Evolutionary conservation across 306 rosid species (phyloP), one percentile per base, ranked within the genome.

Genomic region (Cicer cuneatum): DNA sequence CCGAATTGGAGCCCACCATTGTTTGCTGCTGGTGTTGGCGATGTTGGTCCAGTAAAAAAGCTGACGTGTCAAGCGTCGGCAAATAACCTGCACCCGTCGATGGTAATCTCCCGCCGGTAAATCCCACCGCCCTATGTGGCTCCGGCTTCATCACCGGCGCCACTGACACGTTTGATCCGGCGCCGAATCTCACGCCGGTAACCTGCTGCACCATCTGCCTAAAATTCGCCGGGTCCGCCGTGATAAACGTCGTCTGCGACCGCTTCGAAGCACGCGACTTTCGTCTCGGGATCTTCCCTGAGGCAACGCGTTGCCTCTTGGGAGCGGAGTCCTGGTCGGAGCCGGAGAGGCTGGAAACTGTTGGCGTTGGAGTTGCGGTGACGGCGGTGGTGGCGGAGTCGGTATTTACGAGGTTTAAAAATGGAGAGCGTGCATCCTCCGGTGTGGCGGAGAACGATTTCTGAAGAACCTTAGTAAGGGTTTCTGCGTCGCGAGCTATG

Each of bases 191-290:
- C 6, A 80, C 96, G 0, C 98, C 98, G 21, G 98, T 94, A 11
- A 94, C 90, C 81, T 88, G 98, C 69, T 94, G 98, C 54, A 94
- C 98, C 98, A 94, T 87, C 81, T 91, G 92, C 0, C 98, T 85
- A 86, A 94, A 94, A 61, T 94, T 90, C 7, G 91, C 83, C 4
- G 98, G 87, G 89, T 94, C 98, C 0, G 98, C 97, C 19, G 93
- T 79, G 58, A 94, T 94, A 79, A 88, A 91, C 16, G 95, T 94
- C 21, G 98, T 94, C 76, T 82, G 95, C 0, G 96, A 86, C 64
- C 84, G 75, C 77, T 91, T 94, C n/a, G 97, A 90, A 0, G 96
- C 96, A 2, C 99, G 88, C 0, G 96, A 87, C 74, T 90, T 94
- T 35, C 97, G 64, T 47, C 91, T 94, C 41, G 93, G 11, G 12